Conservation (phyloP, 2,329 filamentous ascomycete species). For the Sporothrix schenckii region DNA sequence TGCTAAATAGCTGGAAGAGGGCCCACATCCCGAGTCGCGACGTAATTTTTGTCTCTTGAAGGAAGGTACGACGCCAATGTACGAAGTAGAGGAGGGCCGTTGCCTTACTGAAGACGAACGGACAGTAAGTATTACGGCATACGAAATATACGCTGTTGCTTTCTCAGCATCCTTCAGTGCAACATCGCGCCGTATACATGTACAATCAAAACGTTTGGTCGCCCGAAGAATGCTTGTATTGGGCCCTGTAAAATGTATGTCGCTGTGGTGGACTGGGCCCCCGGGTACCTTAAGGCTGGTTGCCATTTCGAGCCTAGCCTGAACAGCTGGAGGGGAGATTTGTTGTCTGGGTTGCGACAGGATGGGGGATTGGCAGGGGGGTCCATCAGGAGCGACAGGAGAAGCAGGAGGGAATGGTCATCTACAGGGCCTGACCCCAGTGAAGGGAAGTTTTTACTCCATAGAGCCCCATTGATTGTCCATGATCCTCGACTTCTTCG, state of each 20-base stretch:
- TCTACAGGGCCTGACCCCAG: not conserved
- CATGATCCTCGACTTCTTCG: not conserved
- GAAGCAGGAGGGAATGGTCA: not conserved
- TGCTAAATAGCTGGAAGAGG: slow-evolving; percentile 9
- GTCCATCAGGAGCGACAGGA: not conserved
- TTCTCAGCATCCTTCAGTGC: slow-evolving; percentile 14
- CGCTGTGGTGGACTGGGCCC: not conserved
- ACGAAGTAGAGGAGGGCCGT: not conserved
- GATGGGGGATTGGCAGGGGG: slow-evolving; percentile 8
- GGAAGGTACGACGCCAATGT: slow-evolving; percentile 1
- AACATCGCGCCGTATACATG: slow-evolving; percentile 6
- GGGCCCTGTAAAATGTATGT: no score
- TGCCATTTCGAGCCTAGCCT: slow-evolving; percentile 1
- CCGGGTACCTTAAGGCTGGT: slow-evolving; percentile 8
- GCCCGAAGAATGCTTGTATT: not conserved
- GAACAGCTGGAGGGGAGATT: not conserved
- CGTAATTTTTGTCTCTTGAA: slow-evolving; percentile 5
- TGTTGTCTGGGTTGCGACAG: slow-evolving; percentile 6
- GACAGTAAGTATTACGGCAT: not conserved
- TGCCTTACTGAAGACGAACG: not conserved
- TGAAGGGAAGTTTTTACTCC: not conserved
- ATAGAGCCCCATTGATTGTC: not conserved
- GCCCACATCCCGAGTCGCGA: slow-evolving; percentile 16
- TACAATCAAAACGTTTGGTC: slow-evolving; percentile 5
- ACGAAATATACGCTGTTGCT: not conserved